Percentiles rank a stretch among this genome's conserved stretches.
Conservation (phyloP, 495 filamentous ascomycete species). For the Antarctomyces pellizariae region DNA sequence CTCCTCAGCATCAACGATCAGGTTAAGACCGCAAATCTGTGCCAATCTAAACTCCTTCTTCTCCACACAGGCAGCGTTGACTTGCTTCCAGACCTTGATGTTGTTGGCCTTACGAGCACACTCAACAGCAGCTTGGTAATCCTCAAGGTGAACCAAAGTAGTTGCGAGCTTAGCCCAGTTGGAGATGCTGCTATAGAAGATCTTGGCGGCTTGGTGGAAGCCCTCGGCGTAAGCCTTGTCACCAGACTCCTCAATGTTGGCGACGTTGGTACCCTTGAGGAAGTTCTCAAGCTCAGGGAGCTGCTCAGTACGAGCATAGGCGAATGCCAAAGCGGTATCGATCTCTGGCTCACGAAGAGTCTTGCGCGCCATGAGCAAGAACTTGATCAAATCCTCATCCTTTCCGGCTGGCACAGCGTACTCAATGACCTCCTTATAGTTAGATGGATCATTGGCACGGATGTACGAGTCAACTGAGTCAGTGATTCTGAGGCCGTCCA, state of each 20-base stretch:
- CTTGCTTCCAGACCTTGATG: conserved; percentile 98
- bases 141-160: conserved; percentile 82
- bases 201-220: conserved; percentile 90
- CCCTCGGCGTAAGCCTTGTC: conserved; percentile 95
- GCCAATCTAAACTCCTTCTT: conserved; percentile 99
- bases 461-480: conserved; percentile 97
- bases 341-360: conserved; percentile 84
- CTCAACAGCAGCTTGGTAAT: conserved; percentile 96
- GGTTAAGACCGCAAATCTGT: conserved; percentile 96
- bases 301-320: conserved; percentile 76
- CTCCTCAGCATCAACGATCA: conserved; percentile 97
- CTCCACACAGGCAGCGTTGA: conserved; percentile 85
- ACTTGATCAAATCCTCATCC: conserved; percentile 95
- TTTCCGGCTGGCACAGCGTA: conserved; percentile 90
- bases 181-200: conserved; percentile 93
- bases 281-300: conserved; percentile 92
- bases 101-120: conserved; percentile 98
- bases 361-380: conserved; percentile 89
- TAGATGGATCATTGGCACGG: conserved; percentile 74
- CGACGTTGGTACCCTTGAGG: conserved; percentile 79
- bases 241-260: conserved; percentile 83
- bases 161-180: conserved; percentile 99
- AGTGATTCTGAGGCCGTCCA: conserved; percentile 80
- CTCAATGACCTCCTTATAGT: conserved; percentile 90
- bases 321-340: conserved; percentile 84